These are phyloP conservation scores for Zygnema cylindricum DNA, from an alignment of 139 green algal species.

Conservation along the genomic window DNA sequence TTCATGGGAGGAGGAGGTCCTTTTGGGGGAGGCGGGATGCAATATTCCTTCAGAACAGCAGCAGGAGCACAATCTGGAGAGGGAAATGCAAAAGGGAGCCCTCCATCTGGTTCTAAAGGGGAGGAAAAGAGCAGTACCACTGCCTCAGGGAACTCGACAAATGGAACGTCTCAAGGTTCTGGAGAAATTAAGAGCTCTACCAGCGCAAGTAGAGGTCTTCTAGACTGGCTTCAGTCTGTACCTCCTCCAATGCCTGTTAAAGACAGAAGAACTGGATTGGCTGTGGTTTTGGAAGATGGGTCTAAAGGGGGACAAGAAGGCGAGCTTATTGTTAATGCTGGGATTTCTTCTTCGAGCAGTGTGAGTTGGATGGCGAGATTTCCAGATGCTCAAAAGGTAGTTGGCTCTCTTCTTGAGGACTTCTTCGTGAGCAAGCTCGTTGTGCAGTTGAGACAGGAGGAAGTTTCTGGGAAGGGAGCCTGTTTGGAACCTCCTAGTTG, in stretches of 20 bases:
- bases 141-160: neutral
- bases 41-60: no score
- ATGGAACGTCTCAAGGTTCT: no score
- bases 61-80: no score
- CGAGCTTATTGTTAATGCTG: slow-evolving; percentile 2
- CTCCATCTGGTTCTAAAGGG: neutral
- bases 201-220: neutral
- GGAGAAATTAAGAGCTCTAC: no score
- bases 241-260: neutral
- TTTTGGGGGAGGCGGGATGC: no score
- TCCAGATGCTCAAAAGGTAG: no score
- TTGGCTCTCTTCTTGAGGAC: neutral
- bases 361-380: no score
- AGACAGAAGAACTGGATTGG: no score
- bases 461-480: neutral
- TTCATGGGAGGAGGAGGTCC: no score
- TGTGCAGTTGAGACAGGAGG: neutral
- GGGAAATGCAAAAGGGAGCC: neutral
- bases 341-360: no score
- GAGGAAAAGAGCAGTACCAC: neutral
- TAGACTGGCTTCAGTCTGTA: slow-evolving; percentile 6
- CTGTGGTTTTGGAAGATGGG: no score
- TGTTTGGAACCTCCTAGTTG: neutral
- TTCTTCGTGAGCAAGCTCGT: slow-evolving; percentile 9
- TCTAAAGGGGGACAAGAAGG: neutral